Base-by-base conservation (phyloP, 495 filamentous ascomycete genomes). In the Penicillium verhagenii region DNA sequence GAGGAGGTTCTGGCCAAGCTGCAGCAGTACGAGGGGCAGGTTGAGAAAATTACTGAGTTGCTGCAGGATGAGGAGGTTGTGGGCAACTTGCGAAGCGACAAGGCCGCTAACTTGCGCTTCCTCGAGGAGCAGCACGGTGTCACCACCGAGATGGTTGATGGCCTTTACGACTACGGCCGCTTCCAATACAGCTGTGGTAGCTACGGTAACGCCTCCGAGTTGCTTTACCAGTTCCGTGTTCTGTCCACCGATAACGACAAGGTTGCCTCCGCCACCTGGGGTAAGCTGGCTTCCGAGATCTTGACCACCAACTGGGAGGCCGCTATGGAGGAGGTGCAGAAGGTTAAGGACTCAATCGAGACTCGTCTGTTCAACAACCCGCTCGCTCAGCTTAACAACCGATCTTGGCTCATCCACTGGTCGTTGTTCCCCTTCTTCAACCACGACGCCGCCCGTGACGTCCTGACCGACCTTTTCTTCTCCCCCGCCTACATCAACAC, bases 371-470 rank as follows among this genome's bases (percentile, higher is more conserved):
- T 96, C 83, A 92, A 88, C 82, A 96, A 95, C 80, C 91, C 95
- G 10, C 80, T 97, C 50, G 92, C 86, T 24, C 94, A 98, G 74
- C 87, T 98, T 25, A 84, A 89, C 65, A 92, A 96, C 78, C 90
- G 95, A 56, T 93, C 91, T 26, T 95, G 92, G 90, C 82, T 98
- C 62, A 89, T 96, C 67, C 95, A 97, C 86, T 98, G 94, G 94
- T 86, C 88, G 38, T 84, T 98, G 53, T 98, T 97, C 83, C 94
- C 95, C 51, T 93, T 96, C 80, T 98, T 97, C 84, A 96, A 97
- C 82, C 86, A 92, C 75, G 92, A 96, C 67, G 82, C 89, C 60
- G 90, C 92, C 50, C 88, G 91, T 58, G 94, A 98, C 59, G 82
- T 80, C 59, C 82, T 97, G 61, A 89, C 92, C 73, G 94, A 98